Conservation (phyloP, 306 rosid genomes). For the Prunus campanulata region DNA sequence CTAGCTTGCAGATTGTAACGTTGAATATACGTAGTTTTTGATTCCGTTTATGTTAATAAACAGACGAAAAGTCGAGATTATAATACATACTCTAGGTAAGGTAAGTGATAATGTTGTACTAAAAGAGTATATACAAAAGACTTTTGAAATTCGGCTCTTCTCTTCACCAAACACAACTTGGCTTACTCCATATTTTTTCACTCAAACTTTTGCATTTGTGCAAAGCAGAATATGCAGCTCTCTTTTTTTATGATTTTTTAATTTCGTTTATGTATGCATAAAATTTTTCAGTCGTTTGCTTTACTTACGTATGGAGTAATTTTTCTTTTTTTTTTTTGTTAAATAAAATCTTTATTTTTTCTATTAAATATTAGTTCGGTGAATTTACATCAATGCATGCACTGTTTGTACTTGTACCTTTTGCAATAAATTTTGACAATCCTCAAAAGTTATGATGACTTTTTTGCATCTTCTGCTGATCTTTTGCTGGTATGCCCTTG, state of each 20-base stretch:
- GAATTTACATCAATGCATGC: not conserved
- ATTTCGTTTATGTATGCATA: not conserved
- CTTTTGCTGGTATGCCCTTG: slow-evolving; percentile 7
- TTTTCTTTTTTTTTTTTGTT: not conserved
- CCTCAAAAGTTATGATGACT: slow-evolving; percentile 32
- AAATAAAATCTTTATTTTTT: not conserved
- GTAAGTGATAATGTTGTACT: no score
- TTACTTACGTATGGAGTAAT: not conserved
- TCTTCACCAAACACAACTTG: no score
- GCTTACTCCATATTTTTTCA: no score
- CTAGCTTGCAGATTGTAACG: no score
- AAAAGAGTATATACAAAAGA: not conserved
- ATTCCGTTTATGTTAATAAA: no score
- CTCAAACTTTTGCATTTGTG: not conserved
- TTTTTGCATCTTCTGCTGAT: slow-evolving; percentile 20
- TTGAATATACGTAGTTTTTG: no score
- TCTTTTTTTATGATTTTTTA: not conserved
- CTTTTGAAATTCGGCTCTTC: not conserved
- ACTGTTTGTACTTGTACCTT: not conserved
- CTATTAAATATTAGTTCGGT: not conserved
- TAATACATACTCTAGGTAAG: no score
- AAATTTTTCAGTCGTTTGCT: no score
- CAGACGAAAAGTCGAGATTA: no score
- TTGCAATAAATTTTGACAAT: slow-evolving; percentile 20
- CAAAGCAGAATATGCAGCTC: not conserved